Evolutionary conservation across 352 stramenopile genomes (phyloP), one percentile per base, ranked within the genome.

Genomic region (Halophytophthora polymorphica): DNA sequence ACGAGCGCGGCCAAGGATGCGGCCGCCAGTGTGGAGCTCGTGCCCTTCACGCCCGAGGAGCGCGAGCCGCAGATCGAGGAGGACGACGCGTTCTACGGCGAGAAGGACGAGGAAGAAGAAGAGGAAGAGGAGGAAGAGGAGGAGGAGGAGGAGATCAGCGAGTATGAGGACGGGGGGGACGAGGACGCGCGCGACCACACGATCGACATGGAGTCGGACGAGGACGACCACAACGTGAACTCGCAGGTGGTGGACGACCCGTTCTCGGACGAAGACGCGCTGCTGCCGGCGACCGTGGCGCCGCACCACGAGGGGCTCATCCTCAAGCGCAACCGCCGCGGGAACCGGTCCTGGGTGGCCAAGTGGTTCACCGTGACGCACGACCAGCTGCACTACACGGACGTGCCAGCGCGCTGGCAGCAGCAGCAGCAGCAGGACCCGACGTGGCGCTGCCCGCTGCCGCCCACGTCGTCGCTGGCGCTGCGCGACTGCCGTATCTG

Each of bases 401-500:
- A 88, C 28, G 56, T 77, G 11, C 69, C 53, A 10, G 40, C 50
- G 12, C 47, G 47, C 33, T 64, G 64, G 64, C 50, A 66, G 45
- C 62, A 68, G 18, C 57, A 72, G 18, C 56, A 61, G 36, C 47
- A 66, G 33, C 51, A 54, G 35, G 69, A 65, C 47, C 2, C 39
- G 0, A 54, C 62, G 28, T 66, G 64, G 59, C 64, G 64, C 21
- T 69, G 59, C 25, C 55, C 41, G 12, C 45, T 70, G 22, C 64
- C 64, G 29, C 71, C 64, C 4, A 72, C 80, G 23, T 88, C 81
- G 31, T 87, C 77, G 39, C 53, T 92, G 17, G 73, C 66, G 8
- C 60, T 92, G 45, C 74, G 70, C 29, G 78, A 80, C 40, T 92
- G 81, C 43, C 78, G 81, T 14, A 90, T 92, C 55, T 92, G 81